phyloP scores from a whole-genome alignment of 2,329 filamentous ascomycete species.

The Talaromyces sp. region DNA sequence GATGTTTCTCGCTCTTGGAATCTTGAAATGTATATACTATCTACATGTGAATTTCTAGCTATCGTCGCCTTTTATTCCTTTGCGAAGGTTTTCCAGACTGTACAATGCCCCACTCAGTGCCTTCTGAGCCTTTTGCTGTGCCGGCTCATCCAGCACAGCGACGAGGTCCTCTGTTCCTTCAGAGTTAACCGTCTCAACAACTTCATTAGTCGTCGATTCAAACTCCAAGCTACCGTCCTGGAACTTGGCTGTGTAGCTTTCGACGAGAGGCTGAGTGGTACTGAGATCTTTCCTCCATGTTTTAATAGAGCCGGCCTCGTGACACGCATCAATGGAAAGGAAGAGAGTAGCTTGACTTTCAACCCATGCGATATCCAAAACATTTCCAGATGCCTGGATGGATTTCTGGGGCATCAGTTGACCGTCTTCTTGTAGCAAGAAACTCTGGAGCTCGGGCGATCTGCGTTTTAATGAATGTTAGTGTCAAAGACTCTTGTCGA shows the following conservation, averaged over 20 bases:
- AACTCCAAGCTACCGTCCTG: constrained; percentile 20
- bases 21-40: background rate
- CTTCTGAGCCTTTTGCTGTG: constrained; percentile 28
- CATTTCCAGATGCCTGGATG: constrained; percentile 58
- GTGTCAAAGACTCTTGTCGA: background rate
- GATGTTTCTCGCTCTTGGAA: background rate
- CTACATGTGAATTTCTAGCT: constrained; percentile 1
- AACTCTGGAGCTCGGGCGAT: constrained; percentile 62
- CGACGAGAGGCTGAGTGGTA: constrained; percentile 21
- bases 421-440: constrained; percentile 49
- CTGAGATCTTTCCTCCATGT: constrained; percentile 23
- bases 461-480: constrained; percentile 31
- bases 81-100: constrained; percentile 44
- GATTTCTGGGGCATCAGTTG: constrained; percentile 47
- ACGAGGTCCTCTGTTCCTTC: constrained; percentile 24
- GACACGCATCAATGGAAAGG: constrained; percentile 52
- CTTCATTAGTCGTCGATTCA: constrained; percentile 17
- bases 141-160: constrained; percentile 22
- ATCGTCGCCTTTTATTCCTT: constrained; percentile 27
- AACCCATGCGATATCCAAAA: constrained; percentile 50
- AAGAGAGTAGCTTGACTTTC: constrained; percentile 29
- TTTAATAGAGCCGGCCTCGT: constrained; percentile 46
- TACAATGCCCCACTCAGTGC: constrained; percentile 42
- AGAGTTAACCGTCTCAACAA: constrained; percentile 23
- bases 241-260: constrained; percentile 22